Evolutionary conservation across 73 alveolate genomes (phyloP).

Genomic region (Paramecium tetraurelia): DNA sequence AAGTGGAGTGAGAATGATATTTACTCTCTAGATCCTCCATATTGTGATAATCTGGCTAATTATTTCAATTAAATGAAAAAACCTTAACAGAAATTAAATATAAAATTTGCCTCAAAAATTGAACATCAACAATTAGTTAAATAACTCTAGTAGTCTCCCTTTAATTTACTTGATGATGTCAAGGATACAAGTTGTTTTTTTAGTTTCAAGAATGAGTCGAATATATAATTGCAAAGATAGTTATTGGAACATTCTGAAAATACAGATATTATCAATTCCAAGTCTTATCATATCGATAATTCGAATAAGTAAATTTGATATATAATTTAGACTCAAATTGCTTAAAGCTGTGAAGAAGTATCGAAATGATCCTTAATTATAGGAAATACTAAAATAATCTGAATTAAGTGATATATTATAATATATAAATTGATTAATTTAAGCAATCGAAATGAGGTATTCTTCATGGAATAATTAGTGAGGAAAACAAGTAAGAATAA

Average conservation of each 20-base stretch:
- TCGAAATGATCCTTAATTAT: not conserved
- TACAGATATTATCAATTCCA: not conserved
- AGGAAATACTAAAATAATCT: conserved; percentile 1
- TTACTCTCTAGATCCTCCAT: conserved; percentile 28
- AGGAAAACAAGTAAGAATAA: not conserved
- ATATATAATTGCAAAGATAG: not conserved
- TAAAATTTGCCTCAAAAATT: conserved; percentile 35
- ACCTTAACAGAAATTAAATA: conserved; percentile 6
- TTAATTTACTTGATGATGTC: not conserved
- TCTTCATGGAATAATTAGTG: conserved; percentile 16
- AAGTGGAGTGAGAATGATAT: conserved; percentile 44
- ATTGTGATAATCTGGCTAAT: conserved; percentile 21
- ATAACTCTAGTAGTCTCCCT: not conserved
- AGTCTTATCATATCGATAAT: not conserved
- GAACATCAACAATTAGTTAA: conserved; percentile 28
- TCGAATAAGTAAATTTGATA: not conserved
- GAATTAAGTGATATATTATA: conserved; percentile 19
- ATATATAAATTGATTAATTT: conserved; percentile 1
- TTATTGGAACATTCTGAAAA: conserved; percentile 10
- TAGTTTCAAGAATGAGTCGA: not conserved
- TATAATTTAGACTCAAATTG: not conserved
- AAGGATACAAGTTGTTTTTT: not conserved
- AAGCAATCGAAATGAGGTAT: conserved; percentile 8
- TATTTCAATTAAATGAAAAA: conserved; percentile 18
- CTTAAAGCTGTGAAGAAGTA: not conserved